Percentiles rank a stretch among this genome's conserved stretches.
These are phyloP conservation scores for Nicotiana sylvestris DNA, from an alignment of 257 asterid genomes.

Conservation along the genomic window DNA sequence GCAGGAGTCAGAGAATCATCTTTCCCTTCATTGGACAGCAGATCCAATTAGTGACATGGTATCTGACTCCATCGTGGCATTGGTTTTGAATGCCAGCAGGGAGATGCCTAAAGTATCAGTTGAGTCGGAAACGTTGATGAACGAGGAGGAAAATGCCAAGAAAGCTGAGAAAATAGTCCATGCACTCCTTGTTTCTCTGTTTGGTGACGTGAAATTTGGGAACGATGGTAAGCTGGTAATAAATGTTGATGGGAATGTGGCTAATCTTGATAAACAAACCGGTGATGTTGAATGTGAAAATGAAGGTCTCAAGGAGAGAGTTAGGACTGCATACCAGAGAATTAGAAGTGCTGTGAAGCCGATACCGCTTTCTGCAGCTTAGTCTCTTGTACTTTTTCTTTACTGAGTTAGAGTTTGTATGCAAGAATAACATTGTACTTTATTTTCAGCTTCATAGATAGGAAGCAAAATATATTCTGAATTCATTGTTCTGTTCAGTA, in stretches of 20 bases:
- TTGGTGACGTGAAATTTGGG: slow-evolving; percentile 76
- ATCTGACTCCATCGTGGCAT: slow-evolving; percentile 82
- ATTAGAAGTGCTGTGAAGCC: slow-evolving; percentile 76
- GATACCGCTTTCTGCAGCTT: slow-evolving; percentile 58
- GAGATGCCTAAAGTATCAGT: slow-evolving; percentile 61
- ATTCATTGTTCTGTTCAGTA: not conserved
- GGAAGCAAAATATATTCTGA: not conserved
- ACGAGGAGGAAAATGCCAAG: slow-evolving; percentile 53
- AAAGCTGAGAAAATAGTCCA: slow-evolving; percentile 70
- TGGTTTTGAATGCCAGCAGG: slow-evolving; percentile 74
- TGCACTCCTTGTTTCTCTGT: slow-evolving; percentile 79
- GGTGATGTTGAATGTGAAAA: slow-evolving; percentile 87
- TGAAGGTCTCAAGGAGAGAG: slow-evolving; percentile 80
- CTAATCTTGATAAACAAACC: slow-evolving; percentile 61
- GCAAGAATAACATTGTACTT: not conserved
- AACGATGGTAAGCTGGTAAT: slow-evolving; percentile 62
- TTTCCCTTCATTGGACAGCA: slow-evolving; percentile 92
- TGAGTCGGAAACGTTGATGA: slow-evolving; percentile 46
- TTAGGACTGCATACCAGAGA: slow-evolving; percentile 59
- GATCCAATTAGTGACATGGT: slow-evolving; percentile 97
- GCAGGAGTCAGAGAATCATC: slow-evolving; percentile 78
- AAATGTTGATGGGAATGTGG: slow-evolving; percentile 67
- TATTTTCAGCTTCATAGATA: not conserved
- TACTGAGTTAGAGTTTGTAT: not conserved
- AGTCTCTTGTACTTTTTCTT: not conserved